A percentile compares a stretch with the other conserved stretches of the same genome.
These are phyloP conservation scores for Phytophthora citrophthora DNA, from an alignment of 352 stramenopile species.

Conservation along the genomic window DNA sequence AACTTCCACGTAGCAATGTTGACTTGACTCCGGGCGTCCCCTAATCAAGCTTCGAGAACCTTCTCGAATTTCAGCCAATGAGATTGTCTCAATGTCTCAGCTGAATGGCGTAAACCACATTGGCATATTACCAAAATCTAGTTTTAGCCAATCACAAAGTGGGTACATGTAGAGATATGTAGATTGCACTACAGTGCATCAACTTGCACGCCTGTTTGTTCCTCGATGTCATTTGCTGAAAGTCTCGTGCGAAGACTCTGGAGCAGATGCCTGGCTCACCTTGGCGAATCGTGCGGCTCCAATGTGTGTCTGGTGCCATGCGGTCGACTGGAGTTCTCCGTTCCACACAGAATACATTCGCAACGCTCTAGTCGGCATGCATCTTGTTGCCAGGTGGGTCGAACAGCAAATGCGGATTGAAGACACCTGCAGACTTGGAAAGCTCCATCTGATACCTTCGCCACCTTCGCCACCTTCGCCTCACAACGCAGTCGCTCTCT, in stretches of 20 bases:
- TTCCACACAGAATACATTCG: conserved; percentile 6
- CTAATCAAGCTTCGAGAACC: too few relatives aligned
- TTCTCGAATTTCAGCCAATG: too few relatives aligned
- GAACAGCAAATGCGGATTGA: conserved; percentile 7
- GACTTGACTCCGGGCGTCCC: too few relatives aligned
- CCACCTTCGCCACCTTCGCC: not conserved
- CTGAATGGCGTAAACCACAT: too few relatives aligned
- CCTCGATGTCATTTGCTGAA: conserved; percentile 13
- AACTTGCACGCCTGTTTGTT: conserved; percentile 13
- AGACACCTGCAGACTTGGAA: conserved; percentile 9
- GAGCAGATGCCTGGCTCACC: conserved; percentile 14
- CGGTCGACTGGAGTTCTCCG: not conserved
- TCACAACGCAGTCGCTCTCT: conserved; percentile 6
- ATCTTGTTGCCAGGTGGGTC: conserved; percentile 1
- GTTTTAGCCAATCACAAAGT: too few relatives aligned
- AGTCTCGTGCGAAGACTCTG: conserved; percentile 9
- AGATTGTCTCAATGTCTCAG: too few relatives aligned
- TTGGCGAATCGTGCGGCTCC: not conserved
- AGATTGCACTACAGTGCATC: too few relatives aligned
- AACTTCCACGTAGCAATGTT: too few relatives aligned
- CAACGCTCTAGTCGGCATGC: conserved; percentile 1
- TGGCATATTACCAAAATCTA: too few relatives aligned
- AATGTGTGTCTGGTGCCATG: conserved; percentile 6
- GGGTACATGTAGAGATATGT: too few relatives aligned
- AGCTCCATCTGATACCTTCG: conserved; percentile 7